These are phyloP conservation scores for Cordyceps tenuipes DNA, from an alignment of 2,329 filamentous ascomycete species.

Conservation along the genomic window DNA sequence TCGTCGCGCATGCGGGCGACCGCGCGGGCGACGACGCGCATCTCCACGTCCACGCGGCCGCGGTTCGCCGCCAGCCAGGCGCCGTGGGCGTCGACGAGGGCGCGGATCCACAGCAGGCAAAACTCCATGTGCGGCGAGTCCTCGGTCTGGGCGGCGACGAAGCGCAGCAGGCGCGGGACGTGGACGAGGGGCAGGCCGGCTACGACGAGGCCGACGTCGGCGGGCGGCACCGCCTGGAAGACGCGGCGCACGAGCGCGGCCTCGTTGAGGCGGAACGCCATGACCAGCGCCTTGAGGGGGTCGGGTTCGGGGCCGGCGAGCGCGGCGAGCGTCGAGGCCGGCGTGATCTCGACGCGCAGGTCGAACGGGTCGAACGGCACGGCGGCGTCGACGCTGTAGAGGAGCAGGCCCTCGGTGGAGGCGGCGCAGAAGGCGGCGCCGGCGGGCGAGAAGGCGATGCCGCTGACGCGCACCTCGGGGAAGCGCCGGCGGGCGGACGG, in stretches of 20 bases:
- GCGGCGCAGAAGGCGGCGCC: slow-evolving; percentile 90
- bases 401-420: slow-evolving; percentile 84
- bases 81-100: slow-evolving; percentile 73
- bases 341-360: slow-evolving; percentile 88
- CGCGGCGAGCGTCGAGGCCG: slow-evolving; percentile 67
- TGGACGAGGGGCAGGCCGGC: slow-evolving; percentile 77
- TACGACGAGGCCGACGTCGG: slow-evolving; percentile 69
- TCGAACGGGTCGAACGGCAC: slow-evolving; percentile 94
- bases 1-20: slow-evolving; percentile 75
- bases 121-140: slow-evolving; percentile 91
- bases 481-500: slow-evolving; percentile 67
- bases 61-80: slow-evolving; percentile 75
- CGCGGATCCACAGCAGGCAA: slow-evolving; percentile 86
- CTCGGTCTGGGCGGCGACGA: slow-evolving; percentile 81
- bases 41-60: slow-evolving; percentile 71
- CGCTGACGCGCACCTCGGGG: slow-evolving; percentile 76
- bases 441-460: slow-evolving; percentile 80
- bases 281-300: slow-evolving; percentile 86
- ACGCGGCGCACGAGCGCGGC: slow-evolving; percentile 71
- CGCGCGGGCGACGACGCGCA: slow-evolving; percentile 74
- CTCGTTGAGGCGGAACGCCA: slow-evolving; percentile 95
- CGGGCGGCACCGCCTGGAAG: slow-evolving; percentile 72
- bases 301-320: slow-evolving; percentile 57
- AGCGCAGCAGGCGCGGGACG: slow-evolving; percentile 73
- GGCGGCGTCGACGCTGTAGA: slow-evolving; percentile 82